Evolutionary conservation across 768 basidiomycete genomes (phyloP).

Genomic region (Lentinula aciculospora): DNA sequence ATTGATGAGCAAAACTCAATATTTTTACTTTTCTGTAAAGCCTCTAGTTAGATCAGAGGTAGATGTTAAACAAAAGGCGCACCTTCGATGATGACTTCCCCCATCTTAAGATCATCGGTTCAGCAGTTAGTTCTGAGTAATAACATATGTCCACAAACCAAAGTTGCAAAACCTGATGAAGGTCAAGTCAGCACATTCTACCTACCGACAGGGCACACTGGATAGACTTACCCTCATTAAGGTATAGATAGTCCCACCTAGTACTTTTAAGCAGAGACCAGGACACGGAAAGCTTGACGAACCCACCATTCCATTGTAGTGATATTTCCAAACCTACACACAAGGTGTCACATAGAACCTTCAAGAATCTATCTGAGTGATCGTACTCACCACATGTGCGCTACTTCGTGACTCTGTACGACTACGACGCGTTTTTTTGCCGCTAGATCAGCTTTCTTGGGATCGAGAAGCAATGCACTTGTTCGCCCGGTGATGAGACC

Average conservation of each 20-base stretch:
- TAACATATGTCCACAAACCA: conserved; percentile 8
- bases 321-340: conserved; percentile 58
- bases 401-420: conserved; percentile 59
- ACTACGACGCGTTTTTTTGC: conserved; percentile 56
- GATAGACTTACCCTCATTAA: conserved; percentile 44
- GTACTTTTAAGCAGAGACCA: too few species aligned
- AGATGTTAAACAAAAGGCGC: conserved; percentile 15
- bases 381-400: conserved; percentile 45
- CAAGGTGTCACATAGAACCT: neutral
- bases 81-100: conserved; percentile 60
- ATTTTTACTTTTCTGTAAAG: conserved; percentile 8
- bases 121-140: neutral
- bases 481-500: conserved; percentile 70
- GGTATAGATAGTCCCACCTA: conserved; percentile 52
- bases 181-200: neutral
- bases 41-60: neutral
- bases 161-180: conserved; percentile 13
- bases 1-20: neutral
- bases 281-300: neutral
- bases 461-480: conserved; percentile 56
- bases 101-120: conserved; percentile 36
- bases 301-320: conserved; percentile 54
- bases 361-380: neutral
- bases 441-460: conserved; percentile 45
- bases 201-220: neutral